phyloP scores from a whole-genome alignment of 306 rosid genomes.

The Sophora flavescens region DNA sequence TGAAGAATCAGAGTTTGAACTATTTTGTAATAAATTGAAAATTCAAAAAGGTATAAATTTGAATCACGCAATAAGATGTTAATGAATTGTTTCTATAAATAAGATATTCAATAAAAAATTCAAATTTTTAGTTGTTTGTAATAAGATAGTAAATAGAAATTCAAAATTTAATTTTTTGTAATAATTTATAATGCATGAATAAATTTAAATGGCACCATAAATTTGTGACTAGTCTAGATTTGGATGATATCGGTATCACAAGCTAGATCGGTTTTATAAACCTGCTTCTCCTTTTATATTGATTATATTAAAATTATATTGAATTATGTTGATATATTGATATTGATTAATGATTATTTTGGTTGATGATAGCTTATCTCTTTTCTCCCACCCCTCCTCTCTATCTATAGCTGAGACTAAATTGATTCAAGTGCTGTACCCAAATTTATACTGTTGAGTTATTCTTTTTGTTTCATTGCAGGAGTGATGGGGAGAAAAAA shows the following conservation, averaged over 20 bases:
- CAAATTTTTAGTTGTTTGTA: background rate
- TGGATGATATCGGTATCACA: background rate
- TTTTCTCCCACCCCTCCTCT: conserved; percentile 21
- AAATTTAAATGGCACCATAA: too few species aligned
- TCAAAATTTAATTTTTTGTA: too few species aligned
- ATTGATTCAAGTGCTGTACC: conserved; percentile 34
- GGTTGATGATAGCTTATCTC: background rate
- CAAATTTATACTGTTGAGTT: conserved; percentile 44
- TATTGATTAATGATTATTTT: background rate
- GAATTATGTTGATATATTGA: background rate
- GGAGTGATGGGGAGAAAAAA: conserved; percentile 71
- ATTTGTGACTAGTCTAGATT: background rate
- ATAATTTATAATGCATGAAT: too few species aligned
- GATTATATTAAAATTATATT: too few species aligned
- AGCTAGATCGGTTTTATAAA: background rate
- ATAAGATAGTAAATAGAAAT: background rate
- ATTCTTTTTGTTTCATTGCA: conserved; percentile 50
- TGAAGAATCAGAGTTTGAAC: background rate
- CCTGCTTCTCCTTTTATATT: background rate
- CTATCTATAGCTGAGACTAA: conserved; percentile 13
- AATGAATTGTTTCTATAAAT: too few species aligned
- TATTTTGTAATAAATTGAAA: too few species aligned
- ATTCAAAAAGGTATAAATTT: too few species aligned
- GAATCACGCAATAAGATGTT: too few species aligned
- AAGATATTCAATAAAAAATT: too few species aligned